Conservation (phyloP, 257 asterid species). For the Ophiorrhiza pumila region DNA sequence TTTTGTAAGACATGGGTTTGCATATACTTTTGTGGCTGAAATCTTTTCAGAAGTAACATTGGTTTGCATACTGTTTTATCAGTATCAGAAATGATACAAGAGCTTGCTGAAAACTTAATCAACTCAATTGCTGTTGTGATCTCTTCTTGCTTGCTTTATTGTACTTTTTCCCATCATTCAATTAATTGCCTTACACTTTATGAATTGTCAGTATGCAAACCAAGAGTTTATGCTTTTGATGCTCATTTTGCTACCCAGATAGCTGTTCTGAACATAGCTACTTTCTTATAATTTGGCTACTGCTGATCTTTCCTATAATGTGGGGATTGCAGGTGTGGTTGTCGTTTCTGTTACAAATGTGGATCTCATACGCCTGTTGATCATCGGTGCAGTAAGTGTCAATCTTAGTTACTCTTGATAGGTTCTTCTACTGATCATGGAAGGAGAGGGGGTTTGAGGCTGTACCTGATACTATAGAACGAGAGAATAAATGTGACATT, state of each 20-base stretch:
- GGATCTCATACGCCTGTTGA: constrained; percentile 33
- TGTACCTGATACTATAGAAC: not conserved
- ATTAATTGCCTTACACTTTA: not conserved
- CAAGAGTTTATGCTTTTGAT: not conserved
- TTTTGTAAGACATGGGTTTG: not conserved
- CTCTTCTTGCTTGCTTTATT: not conserved
- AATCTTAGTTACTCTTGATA: constrained; percentile 18
- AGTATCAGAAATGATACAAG: not conserved
- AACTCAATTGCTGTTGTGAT: not conserved
- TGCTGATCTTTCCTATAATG: not conserved
- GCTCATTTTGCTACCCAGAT: not conserved
- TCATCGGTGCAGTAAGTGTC: constrained; percentile 29
- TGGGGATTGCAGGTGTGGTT: constrained; percentile 50
- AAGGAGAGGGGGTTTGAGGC: not conserved
- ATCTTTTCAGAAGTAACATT: not conserved
- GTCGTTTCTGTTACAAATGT: constrained; percentile 59
- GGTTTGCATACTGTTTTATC: not conserved
- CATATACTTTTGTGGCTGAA: too few species aligned
- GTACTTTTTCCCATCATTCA: not conserved
- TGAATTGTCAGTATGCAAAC: too few species aligned
- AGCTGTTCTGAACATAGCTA: not conserved
- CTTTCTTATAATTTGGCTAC: not conserved
- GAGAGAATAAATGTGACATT: not conserved
- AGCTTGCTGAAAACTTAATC: not conserved
- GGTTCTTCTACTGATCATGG: not conserved